A percentile compares a stretch with the other conserved stretches of the same genome.
These are phyloP conservation scores for Selenicereus undatus DNA, from an alignment of 148 eudicot species.

Conservation along the genomic window DNA sequence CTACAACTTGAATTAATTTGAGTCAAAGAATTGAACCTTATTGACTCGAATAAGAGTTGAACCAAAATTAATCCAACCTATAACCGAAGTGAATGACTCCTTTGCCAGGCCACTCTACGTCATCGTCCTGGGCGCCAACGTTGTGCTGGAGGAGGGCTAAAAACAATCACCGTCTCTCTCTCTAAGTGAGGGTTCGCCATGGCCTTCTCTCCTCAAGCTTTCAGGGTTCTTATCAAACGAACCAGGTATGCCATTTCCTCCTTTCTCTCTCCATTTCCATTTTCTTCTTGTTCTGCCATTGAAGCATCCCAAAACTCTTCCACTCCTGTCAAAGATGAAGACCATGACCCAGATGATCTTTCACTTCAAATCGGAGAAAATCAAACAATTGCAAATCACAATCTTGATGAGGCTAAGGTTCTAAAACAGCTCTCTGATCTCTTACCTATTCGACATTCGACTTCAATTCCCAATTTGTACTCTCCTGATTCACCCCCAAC, in stretches of 20 bases:
- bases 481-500: constrained; percentile 17
- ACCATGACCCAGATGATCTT: neutral
- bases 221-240: neutral
- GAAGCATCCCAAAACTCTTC: neutral
- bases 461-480: constrained; percentile 6
- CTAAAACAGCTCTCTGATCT: constrained; percentile 54
- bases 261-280: constrained; percentile 5
- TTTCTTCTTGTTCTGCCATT: constrained; percentile 21
- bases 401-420: constrained; percentile 39
- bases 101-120: too few relatives aligned
- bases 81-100: too few relatives aligned
- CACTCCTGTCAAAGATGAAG: neutral
- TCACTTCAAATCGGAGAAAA: neutral
- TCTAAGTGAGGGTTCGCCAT: neutral
- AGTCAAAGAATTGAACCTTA: too few relatives aligned
- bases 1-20: too few relatives aligned
- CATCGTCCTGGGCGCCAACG: too few relatives aligned
- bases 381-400: constrained; percentile 10
- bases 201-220: constrained; percentile 20
- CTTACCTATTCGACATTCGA: constrained; percentile 37
- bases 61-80: too few relatives aligned
- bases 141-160: too few relatives aligned
- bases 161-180: too few relatives aligned
- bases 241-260: constrained; percentile 19
- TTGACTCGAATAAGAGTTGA: too few relatives aligned